These are phyloP conservation scores for Metschnikowia corniflorae DNA, from an alignment of 805 yeast species.

Conservation along the genomic window DNA sequence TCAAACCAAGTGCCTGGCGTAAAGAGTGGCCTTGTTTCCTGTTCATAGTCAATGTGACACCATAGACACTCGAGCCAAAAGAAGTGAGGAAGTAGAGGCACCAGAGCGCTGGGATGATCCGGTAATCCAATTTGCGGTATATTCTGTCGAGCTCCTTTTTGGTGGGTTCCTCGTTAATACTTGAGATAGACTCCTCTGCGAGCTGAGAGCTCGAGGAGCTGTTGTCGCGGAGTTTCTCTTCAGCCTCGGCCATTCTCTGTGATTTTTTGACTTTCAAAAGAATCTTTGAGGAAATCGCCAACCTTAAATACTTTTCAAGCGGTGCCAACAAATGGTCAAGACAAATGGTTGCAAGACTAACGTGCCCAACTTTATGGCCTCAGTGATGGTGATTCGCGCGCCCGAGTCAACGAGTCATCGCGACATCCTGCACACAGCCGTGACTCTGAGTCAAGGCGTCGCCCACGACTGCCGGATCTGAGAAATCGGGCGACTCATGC, in stretches of 20 bases:
- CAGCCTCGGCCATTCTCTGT: conserved; percentile 4
- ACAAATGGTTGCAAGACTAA: no score
- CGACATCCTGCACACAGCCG: conserved; percentile 10
- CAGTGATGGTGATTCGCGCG: conserved; percentile 14
- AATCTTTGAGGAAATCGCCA: no score
- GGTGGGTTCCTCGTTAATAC: conserved; percentile 3
- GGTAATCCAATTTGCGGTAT: conserved; percentile 59
- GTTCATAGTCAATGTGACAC: conserved; percentile 80
- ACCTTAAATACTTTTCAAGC: no score
- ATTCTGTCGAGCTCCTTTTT: conserved; percentile 43
- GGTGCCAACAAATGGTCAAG: no score
- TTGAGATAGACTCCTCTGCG: conserved; percentile 11
- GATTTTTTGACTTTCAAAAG: no score
- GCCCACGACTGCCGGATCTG: background rate
- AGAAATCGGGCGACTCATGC: no score
- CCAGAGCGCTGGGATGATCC: conserved; percentile 85
- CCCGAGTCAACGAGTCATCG: conserved; percentile 18
- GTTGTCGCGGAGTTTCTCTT: conserved; percentile 3
- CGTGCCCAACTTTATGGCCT: no score
- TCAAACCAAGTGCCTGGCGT: conserved; percentile 46
- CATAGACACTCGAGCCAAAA: conserved; percentile 74
- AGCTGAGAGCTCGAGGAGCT: conserved; percentile 5
- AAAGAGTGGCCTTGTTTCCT: conserved; percentile 57
- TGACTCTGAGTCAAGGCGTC: conserved; percentile 17
- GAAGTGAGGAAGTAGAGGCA: conserved; percentile 72